These are phyloP conservation scores for Chlorella vulgaris DNA, from an alignment of 139 green algal genomes.

Conservation along the genomic window DNA sequence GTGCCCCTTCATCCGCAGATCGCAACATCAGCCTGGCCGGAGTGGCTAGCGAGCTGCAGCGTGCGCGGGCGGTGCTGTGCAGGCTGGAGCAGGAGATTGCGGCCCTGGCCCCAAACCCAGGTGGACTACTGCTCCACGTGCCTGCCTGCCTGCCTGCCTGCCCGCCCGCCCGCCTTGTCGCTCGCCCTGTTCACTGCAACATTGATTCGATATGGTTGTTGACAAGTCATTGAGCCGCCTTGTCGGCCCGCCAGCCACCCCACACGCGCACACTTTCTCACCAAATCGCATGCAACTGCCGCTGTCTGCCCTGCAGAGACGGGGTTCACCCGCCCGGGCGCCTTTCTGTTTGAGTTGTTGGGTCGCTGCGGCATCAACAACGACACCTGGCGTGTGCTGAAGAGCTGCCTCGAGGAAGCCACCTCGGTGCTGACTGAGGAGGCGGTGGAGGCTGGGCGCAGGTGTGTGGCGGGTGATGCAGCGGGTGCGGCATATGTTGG, in stretches of 20 bases:
- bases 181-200: not conserved
- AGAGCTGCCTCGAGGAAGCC: constrained; percentile 40
- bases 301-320: constrained; percentile 1
- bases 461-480: not conserved
- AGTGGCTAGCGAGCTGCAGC: constrained; percentile 19
- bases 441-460: constrained; percentile 45
- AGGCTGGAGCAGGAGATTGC: constrained; percentile 52
- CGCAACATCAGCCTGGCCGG: not conserved
- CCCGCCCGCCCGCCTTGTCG: too few species aligned
- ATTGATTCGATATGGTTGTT: not conserved
- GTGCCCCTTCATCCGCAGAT: not conserved
- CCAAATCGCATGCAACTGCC: not conserved
- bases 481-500: too few species aligned
- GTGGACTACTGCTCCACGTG: not conserved
- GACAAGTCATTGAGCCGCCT: not conserved
- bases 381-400: constrained; percentile 6
- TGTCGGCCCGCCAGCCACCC: not conserved
- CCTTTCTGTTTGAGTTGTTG: constrained; percentile 57
- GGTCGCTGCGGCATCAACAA: constrained; percentile 32
- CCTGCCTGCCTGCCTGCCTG: too few species aligned
- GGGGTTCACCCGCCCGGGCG: constrained; percentile 50
- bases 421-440: constrained; percentile 40
- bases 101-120: constrained; percentile 14
- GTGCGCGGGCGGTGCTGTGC: constrained; percentile 22
- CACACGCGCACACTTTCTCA: not conserved